Base-by-base conservation (phyloP, 2,329 filamentous ascomycete genomes). In the Hypoxylon sp. region DNA sequence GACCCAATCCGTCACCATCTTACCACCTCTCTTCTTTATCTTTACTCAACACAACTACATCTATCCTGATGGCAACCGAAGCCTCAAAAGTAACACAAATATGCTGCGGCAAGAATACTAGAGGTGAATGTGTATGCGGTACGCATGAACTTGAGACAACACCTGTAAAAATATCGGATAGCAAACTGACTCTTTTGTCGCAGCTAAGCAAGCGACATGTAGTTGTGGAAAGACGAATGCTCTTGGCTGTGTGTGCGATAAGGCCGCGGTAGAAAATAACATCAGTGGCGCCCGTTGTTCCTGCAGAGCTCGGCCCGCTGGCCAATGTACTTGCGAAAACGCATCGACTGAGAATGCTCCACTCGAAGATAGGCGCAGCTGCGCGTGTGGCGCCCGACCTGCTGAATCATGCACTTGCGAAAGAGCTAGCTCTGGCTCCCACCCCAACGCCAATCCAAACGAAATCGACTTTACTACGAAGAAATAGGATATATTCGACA, bases 381-480 rank as follows among this genome's bases (percentile, higher is more conserved):
- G 94, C 77, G 82, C 87, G 6, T 97, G 94, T 77, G 94, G 94
- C 65, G 84, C 89, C 76, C 86, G 93, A 61, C 86, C 90, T 58
- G 84, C 87, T 70, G 88, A 82, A 74, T 88, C 85, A 22, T 95
- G 92, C 80, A 95, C 91, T n/a, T 97, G 93, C 76, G 90, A 93
- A 78, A 94, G 92, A 77, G 76, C 85, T 50, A 84, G 85, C 69
- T 85, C 87, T 56, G 86, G 86, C 39, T 48, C 37, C n/a, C n/a
- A 20, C 37, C 20, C 37, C n/a, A 19, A 41, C n/a, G n/a, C 84
- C 61, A 87, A 90, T 69, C 84, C 87, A 26, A 84, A 90, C 70
- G 94, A 97, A 86, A 91, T 86, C 51, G 94, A 97, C 79, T 97
- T 97, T 75, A 97, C 93, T 37, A 92, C 89, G 56, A 87, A 85